Evolutionary conservation across 164 flowering plant genomes (phyloP), one percentile per base, ranked within the genome.

Genomic region (Litsea cubeba): DNA sequence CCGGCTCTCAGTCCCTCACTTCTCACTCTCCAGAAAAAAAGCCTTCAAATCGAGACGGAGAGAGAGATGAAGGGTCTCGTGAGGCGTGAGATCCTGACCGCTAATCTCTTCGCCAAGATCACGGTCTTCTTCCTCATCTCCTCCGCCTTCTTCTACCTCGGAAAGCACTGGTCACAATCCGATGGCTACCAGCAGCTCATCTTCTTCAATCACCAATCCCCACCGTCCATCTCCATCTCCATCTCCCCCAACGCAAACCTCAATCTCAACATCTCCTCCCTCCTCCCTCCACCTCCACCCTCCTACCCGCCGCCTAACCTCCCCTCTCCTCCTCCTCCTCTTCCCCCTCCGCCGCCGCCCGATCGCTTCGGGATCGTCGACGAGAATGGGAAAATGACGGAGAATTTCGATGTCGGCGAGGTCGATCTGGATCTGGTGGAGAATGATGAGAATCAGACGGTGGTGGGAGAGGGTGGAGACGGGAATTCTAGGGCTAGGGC

Each of bases 311-410:
- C 57, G n/a, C 58, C 69, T 40, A 68, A 26, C 62, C 65, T 28
- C 54, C 67, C 22, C 17, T 28, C 28, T 28, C 70, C 83, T 4
- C 75, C 81, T 12, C 50, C 74, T 28, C 74, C 76, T 1, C 80
- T 79, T 0, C 71, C 81, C 0, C 82, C 85, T 0, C 81, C 89
- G 8, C 84, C 85, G 4, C 84, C 85, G 10, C 78, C 83, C 5
- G 72, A 84, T 84, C 88, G 78, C 71, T 83, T 84, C 70, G 99
- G 99, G 50, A 82, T 95, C 68, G 85, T 95, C 28, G 89, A 91
- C 65, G 93, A 83, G 85, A 86, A 90, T 69, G 99, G 99, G 50
- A 85, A 85, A 66, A 95, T 93, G 99, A 64, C 83, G 54, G 90
- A 88, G 23, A 89, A 92, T 2, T 95, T 95, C 65, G 92, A 86